phyloP scores from a whole-genome alignment of 305 asterid genomes.

The Solanum aculeatissimum region DNA sequence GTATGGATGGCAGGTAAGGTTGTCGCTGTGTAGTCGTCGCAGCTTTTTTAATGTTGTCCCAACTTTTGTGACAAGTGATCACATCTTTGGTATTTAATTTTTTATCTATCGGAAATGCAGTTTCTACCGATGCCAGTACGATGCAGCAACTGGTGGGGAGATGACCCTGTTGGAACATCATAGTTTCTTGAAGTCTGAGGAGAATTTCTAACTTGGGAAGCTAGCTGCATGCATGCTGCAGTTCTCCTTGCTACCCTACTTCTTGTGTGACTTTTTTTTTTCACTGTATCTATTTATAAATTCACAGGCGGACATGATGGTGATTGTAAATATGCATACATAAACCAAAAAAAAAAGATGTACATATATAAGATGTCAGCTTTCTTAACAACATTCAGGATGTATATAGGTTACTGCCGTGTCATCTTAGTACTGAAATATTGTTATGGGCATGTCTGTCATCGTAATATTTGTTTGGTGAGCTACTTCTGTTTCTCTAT shows the following conservation, averaged over 20 bases:
- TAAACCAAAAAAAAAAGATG: background rate
- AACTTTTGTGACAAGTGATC: background rate
- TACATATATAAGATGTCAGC: background rate
- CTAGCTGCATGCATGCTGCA: background rate
- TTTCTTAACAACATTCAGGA: background rate
- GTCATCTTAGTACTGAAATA: background rate
- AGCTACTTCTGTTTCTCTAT: background rate
- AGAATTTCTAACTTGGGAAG: slow-evolving; percentile 14
- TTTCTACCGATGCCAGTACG: slow-evolving; percentile 46
- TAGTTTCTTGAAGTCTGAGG: slow-evolving; percentile 44
- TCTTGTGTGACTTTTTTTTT: background rate
- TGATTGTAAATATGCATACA: background rate
- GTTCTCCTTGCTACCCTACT: background rate
- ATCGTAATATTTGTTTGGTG: background rate
- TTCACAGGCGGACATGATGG: background rate
- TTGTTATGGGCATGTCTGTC: background rate
- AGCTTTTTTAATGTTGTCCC: background rate
- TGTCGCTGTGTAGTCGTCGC: background rate
- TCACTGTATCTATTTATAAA: background rate
- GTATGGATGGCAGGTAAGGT: slow-evolving; percentile 45
- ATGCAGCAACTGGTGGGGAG: slow-evolving; percentile 47
- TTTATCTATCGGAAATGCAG: slow-evolving; percentile 16
- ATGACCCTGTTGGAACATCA: slow-evolving; percentile 51
- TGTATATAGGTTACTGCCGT: background rate
- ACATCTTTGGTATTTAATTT: background rate